Evolutionary conservation across 2,329 filamentous ascomycete genomes (phyloP).

Genomic region (Aquanectria penicillioides): DNA sequence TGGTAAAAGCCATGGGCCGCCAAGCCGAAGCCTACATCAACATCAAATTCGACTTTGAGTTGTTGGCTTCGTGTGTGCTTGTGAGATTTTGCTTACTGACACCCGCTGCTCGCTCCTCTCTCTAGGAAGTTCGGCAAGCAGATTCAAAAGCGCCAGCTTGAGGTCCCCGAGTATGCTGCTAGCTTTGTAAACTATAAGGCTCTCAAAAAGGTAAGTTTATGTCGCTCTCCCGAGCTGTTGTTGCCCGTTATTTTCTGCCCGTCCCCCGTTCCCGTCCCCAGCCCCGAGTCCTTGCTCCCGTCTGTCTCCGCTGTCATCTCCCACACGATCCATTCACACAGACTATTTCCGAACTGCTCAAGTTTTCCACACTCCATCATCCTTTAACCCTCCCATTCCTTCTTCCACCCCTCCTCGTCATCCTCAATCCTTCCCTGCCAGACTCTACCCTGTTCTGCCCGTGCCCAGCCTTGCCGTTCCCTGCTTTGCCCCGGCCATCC

Average conservation of each 20-base stretch:
- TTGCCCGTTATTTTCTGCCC: conserved; percentile 18
- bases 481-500: conserved; percentile 13
- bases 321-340: conserved; percentile 16
- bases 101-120: neutral
- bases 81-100: conserved; percentile 22
- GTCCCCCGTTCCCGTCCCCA: conserved; percentile 31
- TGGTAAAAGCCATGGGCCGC: conserved; percentile 4
- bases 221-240: conserved; percentile 22
- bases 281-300: conserved; percentile 28
- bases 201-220: conserved; percentile 84
- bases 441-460: neutral
- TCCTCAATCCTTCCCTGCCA: neutral
- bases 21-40: conserved; percentile 12
- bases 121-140: conserved; percentile 99
- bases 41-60: neutral
- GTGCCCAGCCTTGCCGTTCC: conserved; percentile 1
- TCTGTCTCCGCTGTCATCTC: conserved; percentile 39
- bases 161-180: conserved; percentile 98
- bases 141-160: conserved; percentile 98
- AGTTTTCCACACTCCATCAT: conserved; percentile 11
- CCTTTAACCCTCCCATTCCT: neutral
- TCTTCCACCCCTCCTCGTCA: neutral
- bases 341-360: conserved; percentile 9
- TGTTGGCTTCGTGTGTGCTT: conserved; percentile 9
- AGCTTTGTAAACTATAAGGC: conserved; percentile 99